A percentile compares a stretch with the other conserved stretches of the same genome.
Conservation (phyloP, 139 green algal genomes). For the Chlamydomonas asymmetrica region DNA sequence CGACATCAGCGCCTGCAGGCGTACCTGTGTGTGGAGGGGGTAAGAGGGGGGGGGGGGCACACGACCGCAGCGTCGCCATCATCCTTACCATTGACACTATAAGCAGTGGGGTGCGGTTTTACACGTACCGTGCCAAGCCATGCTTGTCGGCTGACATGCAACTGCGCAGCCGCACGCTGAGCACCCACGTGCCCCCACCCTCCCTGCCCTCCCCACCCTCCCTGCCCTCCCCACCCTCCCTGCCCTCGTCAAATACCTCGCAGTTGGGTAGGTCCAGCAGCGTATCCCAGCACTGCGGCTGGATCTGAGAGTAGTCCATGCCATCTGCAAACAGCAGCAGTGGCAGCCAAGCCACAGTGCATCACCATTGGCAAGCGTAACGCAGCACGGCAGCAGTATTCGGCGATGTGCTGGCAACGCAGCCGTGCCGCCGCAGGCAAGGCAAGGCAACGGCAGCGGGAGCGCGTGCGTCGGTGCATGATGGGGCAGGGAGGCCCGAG, state of each 20-base stretch:
- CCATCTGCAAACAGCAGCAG: neutral
- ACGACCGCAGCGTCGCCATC: neutral
- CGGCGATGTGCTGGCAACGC: too few relatives aligned
- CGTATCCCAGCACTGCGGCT: constrained; percentile 18
- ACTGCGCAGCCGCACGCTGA: neutral
- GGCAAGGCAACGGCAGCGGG: too few relatives aligned
- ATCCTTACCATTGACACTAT: neutral
- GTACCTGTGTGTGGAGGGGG: neutral
- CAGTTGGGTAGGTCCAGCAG: constrained; percentile 21
- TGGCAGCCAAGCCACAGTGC: neutral
- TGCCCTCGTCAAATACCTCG: neutral
- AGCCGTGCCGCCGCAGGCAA: too few relatives aligned
- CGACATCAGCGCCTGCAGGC: constrained; percentile 3
- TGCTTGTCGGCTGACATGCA: neutral
- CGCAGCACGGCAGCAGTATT: neutral
- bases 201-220: neutral
- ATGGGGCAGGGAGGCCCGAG: too few relatives aligned
- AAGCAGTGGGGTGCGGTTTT: neutral
- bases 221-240: neutral
- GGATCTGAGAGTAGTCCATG: constrained; percentile 26
- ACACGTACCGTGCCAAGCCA: neutral
- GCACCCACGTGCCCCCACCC: neutral
- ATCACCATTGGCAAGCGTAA: neutral
- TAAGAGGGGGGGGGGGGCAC: neutral
- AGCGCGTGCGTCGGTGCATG: too few relatives aligned